phyloP scores from a whole-genome alignment of 805 yeast species.

The Starmerella stigmatis region DNA sequence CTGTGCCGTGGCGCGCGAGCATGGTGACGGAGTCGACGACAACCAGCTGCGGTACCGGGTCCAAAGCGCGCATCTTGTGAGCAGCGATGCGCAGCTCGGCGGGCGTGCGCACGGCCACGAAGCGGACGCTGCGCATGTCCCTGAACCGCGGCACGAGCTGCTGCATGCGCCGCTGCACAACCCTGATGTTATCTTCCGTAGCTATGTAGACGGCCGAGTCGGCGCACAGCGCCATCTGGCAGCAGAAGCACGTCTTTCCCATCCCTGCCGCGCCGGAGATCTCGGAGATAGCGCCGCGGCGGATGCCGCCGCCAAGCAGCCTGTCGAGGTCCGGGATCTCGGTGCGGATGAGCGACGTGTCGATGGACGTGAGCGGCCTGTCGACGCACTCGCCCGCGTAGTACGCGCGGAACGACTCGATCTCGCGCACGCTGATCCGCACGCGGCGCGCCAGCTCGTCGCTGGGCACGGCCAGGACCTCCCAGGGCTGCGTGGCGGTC shows the following conservation, averaged over 20 bases:
- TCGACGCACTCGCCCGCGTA: not conserved
- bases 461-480: slow-evolving; percentile 5
- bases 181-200: slow-evolving; percentile 66
- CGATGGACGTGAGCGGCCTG: not conserved
- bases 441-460: slow-evolving; percentile 10
- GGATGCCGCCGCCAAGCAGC: slow-evolving; percentile 47
- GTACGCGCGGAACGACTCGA: slow-evolving; percentile 6
- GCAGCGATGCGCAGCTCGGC: slow-evolving; percentile 10
- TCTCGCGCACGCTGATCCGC: slow-evolving; percentile 13
- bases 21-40: slow-evolving; percentile 70
- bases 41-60: slow-evolving; percentile 32
- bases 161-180: slow-evolving; percentile 31
- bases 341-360: slow-evolving; percentile 26
- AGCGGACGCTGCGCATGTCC: slow-evolving; percentile 1
- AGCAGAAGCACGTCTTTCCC: slow-evolving; percentile 74
- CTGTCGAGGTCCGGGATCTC: slow-evolving; percentile 45
- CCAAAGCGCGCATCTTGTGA: not conserved
- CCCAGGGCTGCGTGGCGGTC: slow-evolving; percentile 10
- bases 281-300: slow-evolving; percentile 52
- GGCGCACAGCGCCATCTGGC: slow-evolving; percentile 53
- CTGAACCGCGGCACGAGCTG: slow-evolving; percentile 1
- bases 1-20: slow-evolving; percentile 21
- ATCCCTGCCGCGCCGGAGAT: slow-evolving; percentile 74
- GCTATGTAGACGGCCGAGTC: slow-evolving; percentile 63
- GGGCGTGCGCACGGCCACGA: not conserved